Evolutionary conservation across 371 early-diverging fungal genomes (phyloP).

Genomic region (Mucor circinelloides): DNA sequence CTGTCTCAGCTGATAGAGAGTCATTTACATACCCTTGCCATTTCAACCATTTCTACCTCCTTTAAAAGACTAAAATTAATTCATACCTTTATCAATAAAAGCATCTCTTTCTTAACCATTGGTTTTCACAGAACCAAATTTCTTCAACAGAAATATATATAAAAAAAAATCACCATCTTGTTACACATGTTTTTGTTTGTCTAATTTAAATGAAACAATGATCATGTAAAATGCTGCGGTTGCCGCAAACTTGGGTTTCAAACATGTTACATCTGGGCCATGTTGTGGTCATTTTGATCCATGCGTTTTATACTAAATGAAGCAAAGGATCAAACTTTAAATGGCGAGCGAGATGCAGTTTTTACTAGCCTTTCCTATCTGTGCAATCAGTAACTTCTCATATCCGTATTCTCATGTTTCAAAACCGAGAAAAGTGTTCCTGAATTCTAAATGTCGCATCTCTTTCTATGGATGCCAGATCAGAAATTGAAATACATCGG

Average conservation of each 20-base stretch:
- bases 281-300: no score
- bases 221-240: background rate
- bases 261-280: no score
- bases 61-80: background rate
- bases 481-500: no score
- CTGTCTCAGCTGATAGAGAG: constrained; percentile 7
- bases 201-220: background rate
- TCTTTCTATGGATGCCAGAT: no score
- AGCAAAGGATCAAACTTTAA: no score
- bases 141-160: constrained; percentile 22
- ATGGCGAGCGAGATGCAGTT: no score
- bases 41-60: constrained; percentile 7
- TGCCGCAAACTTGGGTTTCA: background rate
- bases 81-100: constrained; percentile 3
- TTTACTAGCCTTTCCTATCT: no score
- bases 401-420: no score
- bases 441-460: no score
- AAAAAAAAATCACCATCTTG: background rate
- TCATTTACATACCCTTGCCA: constrained; percentile 36
- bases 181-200: background rate
- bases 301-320: no score
- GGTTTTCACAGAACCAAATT: constrained; percentile 13
- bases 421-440: no score
- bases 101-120: constrained; percentile 8
- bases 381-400: no score